phyloP scores from a whole-genome alignment of 2,329 filamentous ascomycete genomes.

The Stachybotrys echinatus region DNA sequence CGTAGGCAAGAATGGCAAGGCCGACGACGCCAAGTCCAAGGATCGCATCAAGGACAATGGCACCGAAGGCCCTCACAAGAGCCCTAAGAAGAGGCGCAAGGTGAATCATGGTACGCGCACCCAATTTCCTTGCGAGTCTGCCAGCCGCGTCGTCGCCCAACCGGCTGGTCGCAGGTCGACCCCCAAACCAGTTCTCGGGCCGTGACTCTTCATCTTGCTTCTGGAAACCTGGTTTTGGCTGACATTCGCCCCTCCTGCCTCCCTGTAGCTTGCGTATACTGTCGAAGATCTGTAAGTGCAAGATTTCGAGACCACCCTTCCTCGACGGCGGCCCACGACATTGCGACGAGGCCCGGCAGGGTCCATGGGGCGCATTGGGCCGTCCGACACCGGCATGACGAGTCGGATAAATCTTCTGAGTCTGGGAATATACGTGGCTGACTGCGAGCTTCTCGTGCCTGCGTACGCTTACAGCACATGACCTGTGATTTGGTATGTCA shows the following conservation, averaged over 20 bases:
- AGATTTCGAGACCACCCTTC: constrained; percentile 5
- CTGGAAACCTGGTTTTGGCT: constrained; percentile 1
- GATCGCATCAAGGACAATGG: constrained; percentile 22
- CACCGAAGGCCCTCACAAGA: constrained; percentile 35
- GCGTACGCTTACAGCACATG: constrained; percentile 62
- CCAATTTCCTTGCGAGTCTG: neutral
- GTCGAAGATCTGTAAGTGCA: constrained; percentile 79
- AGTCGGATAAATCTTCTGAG: neutral
- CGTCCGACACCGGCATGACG: neutral
- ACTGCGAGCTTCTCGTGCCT: constrained; percentile 13
- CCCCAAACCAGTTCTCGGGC: neutral
- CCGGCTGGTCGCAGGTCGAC: neutral
- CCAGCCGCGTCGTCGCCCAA: neutral
- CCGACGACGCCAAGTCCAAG: constrained; percentile 20
- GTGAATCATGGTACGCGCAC: constrained; percentile 74
- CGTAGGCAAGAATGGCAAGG: constrained; percentile 24
- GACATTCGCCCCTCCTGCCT: constrained; percentile 1
- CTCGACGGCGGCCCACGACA: neutral
- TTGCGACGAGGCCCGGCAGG: neutral
- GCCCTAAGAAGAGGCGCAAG: constrained; percentile 80
- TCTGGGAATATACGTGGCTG: constrained; percentile 13
- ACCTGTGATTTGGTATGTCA: constrained; percentile 81
- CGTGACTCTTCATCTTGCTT: neutral
- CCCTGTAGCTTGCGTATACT: constrained; percentile 73
- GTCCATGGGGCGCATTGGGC: neutral